Percentiles rank a stretch among this genome's conserved stretches.
Evolutionary conservation across 345 rosid species (phyloP).

Genomic region (Reutealis trisperma): DNA sequence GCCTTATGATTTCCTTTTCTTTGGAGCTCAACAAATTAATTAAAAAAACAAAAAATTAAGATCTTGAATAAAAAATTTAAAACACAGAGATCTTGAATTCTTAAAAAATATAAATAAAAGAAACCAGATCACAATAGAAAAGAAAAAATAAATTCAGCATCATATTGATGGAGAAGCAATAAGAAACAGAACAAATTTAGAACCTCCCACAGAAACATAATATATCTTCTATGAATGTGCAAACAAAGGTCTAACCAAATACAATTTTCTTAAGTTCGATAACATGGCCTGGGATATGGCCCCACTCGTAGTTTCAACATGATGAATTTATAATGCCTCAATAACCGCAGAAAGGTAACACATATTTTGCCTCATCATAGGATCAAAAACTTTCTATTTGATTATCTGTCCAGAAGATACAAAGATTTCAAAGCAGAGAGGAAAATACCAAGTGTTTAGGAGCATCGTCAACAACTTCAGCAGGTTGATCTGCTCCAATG

Average conservation of each 20-base stretch:
- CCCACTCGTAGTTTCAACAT: neutral
- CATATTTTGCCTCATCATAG: neutral
- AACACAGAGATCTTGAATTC: neutral
- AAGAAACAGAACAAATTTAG: neutral
- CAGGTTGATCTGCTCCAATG: conserved; percentile 87
- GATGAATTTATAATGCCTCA: neutral
- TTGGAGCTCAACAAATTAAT: neutral
- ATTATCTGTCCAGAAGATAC: neutral
- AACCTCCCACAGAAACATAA: neutral
- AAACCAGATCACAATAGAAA: neutral
- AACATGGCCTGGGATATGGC: neutral
- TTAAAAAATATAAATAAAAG: neutral
- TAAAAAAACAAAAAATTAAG: neutral
- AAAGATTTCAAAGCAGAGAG: neutral
- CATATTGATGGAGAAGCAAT: too few relatives aligned
- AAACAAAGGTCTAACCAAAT: neutral
- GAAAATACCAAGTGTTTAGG: conserved; percentile 75
- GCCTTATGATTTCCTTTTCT: neutral
- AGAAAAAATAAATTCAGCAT: neutral
- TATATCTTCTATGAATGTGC: neutral
- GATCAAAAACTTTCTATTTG: neutral
- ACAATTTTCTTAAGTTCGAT: neutral
- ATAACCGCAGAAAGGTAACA: neutral
- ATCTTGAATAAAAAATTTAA: neutral
- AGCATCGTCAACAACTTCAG: conserved; percentile 86